Evolutionary conservation across 2,329 filamentous ascomycete species (phyloP).

Genomic region (Apiospora hydei): DNA sequence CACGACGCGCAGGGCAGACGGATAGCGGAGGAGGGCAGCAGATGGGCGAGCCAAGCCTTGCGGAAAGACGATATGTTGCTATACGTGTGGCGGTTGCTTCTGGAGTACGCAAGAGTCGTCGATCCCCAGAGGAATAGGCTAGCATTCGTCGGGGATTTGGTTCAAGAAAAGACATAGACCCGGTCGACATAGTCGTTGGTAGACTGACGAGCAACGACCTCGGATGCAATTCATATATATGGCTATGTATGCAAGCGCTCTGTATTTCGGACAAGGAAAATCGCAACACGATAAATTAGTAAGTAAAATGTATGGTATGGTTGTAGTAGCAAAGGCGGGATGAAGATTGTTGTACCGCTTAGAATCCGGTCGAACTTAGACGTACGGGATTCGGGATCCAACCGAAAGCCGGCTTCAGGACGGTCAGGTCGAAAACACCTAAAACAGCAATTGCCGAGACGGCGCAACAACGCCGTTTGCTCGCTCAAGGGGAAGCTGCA

Average conservation of each 20-base stretch:
- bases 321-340: no score
- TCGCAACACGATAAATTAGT: no score
- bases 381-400: not conserved
- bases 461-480: not conserved
- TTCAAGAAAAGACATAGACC: not conserved
- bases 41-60: slow-evolving; percentile 69
- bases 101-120: slow-evolving; percentile 64
- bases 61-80: slow-evolving; percentile 71
- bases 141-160: slow-evolving; percentile 53
- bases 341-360: not conserved
- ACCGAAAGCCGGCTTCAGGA: not conserved
- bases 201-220: not conserved
- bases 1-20: slow-evolving; percentile 60
- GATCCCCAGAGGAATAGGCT: slow-evolving; percentile 46
- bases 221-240: not conserved
- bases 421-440: not conserved
- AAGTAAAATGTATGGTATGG: no score
- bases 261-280: no score
- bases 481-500: not conserved
- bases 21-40: slow-evolving; percentile 66
- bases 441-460: not conserved
- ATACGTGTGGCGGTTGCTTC: slow-evolving; percentile 68
- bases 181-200: not conserved
- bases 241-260: no score
- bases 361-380: not conserved